Evolutionary conservation across 2,329 filamentous ascomycete species (phyloP), one percentile per base, ranked within the genome.

Genomic region (Tricladium varicosporioides): DNA sequence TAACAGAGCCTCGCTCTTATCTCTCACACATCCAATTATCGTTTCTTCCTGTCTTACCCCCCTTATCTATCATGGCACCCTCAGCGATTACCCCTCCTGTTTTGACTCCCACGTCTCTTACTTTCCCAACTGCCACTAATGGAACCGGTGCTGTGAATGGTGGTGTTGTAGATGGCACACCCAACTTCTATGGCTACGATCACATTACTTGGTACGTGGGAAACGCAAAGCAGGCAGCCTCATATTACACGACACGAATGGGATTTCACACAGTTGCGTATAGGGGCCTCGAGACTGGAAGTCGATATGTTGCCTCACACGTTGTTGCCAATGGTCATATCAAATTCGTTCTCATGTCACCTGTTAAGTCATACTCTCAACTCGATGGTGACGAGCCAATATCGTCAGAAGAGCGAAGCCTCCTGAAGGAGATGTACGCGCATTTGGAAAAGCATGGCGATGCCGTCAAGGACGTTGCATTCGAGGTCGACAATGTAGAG

Each of bases 201-300:
- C 90, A 96, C 74, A 84, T 96, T 56, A 92, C 91, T 65, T 97
- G 92, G 92, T 96, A 91, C 78, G 93, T 97, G 31, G 92, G 92
- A 71, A 97, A 97, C 71, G 92, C 93, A 67, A 97, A 97, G 76
- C 92, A 97, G 78, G 91, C 92, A 2, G 92, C 92, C 42, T 83
- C 88, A 13, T 97, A 91, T 77, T 97, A 96, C 76, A 87, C 88
- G 65, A 87, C 84, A 10, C 88, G 92, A 64, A 92, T 97, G 78
- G 92, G 91, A 55, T 96, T 97, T 78, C 79, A 83, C 68, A 84
- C 83, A 16, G 75, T 96, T 56, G 93, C 93, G 60, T 96, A 96
- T 74, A 83, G 83, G 43, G 93, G 92, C 5, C 85, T 97, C 5
- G 92, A 97, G 74, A 97, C 92, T 0, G 91, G 91, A 60, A 91